These are phyloP conservation scores for Epicoccum sorghinum DNA, from an alignment of 2,329 filamentous ascomycete species.

Conservation along the genomic window DNA sequence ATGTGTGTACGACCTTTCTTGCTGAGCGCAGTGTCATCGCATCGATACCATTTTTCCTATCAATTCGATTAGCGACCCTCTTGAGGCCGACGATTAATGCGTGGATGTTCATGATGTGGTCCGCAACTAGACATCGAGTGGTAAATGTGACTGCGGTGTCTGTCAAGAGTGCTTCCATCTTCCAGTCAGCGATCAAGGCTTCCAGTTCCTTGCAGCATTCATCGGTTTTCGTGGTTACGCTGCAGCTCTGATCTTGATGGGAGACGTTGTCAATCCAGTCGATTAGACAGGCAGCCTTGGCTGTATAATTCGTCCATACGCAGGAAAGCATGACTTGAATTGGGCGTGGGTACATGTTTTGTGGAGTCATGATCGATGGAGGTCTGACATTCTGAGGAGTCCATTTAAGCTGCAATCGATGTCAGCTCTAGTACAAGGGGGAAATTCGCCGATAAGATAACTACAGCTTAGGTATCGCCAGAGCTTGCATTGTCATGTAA, in stretches of 20 bases:
- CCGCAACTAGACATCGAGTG: constrained; percentile 28
- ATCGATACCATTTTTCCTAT: constrained; percentile 16
- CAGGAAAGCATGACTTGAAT: constrained; percentile 22
- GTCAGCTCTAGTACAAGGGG: background rate
- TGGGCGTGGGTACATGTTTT: constrained; percentile 27
- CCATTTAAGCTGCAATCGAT: constrained; percentile 21
- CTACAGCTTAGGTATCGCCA: background rate
- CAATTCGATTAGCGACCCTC: constrained; percentile 18
- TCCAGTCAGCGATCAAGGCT: constrained; percentile 29
- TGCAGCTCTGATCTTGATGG: background rate
- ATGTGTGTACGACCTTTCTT: constrained; percentile 29
- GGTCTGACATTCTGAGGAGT: constrained; percentile 25
- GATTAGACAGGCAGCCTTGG: constrained; percentile 26
- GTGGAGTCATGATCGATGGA: constrained; percentile 24
- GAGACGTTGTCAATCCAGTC: constrained; percentile 23
- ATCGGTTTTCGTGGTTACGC: constrained; percentile 18
- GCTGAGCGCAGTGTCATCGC: constrained; percentile 28
- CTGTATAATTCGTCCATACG: constrained; percentile 30
- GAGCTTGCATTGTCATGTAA: too few species aligned
- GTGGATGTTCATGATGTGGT: constrained; percentile 33
- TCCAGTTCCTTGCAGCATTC: constrained; percentile 27
- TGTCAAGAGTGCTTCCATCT: constrained; percentile 23
- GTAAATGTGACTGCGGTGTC: background rate
- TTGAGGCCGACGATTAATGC: constrained; percentile 36
- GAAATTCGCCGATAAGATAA: background rate